phyloP scores from a whole-genome alignment of 108 stramenopile genomes.

The Aureococcus anophagefferens region DNA sequence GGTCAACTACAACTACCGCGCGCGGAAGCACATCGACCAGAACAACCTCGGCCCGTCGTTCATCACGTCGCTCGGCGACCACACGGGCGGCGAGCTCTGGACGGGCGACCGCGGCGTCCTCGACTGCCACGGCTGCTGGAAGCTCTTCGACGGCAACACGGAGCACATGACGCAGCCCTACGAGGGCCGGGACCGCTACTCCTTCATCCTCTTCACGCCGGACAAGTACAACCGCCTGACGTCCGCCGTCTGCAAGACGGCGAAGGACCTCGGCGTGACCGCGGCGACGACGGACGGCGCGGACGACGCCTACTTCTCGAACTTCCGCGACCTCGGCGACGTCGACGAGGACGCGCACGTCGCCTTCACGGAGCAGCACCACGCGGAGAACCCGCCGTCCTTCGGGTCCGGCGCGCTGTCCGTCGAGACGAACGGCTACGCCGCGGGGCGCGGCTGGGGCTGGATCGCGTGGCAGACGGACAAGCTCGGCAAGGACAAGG shows the following conservation, averaged over 20 bases:
- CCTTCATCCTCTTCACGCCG: too few species aligned
- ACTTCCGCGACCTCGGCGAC: neutral
- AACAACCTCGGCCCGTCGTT: neutral
- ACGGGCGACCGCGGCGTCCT: neutral
- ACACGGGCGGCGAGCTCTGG: neutral
- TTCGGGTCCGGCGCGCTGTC: too few species aligned
- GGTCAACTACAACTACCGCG: neutral
- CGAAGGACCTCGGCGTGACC: neutral
- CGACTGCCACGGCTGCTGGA: neutral
- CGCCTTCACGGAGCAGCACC: neutral
- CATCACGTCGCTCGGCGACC: neutral
- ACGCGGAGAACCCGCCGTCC: too few species aligned
- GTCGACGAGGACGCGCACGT: neutral
- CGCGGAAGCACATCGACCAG: neutral
- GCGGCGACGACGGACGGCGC: neutral
- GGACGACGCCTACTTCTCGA: neutral
- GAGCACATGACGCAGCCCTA: neutral
- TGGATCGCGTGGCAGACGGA: neutral
- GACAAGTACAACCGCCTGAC: too few species aligned
- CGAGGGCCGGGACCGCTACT: neutral
- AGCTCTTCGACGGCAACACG: neutral
- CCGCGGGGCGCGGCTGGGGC: neutral
- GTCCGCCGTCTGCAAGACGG: neutral
- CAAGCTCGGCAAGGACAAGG: neutral
- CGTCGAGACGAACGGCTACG: too few species aligned